phyloP scores from a whole-genome alignment of 2,329 filamentous ascomycete genomes.

The Zymoseptoria pseudotritici region DNA sequence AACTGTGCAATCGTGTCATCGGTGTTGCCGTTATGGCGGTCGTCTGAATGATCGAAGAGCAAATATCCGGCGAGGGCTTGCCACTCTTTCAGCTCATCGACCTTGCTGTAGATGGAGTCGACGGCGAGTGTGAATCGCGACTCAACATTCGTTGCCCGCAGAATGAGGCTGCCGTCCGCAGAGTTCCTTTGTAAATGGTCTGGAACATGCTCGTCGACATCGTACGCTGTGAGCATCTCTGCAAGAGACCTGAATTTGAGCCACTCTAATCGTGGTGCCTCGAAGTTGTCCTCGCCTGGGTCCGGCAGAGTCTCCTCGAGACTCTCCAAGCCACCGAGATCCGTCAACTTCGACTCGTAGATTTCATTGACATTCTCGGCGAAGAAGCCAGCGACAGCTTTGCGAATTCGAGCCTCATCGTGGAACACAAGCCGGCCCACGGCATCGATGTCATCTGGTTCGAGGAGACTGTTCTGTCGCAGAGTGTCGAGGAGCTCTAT shows the following conservation, averaged over 20 bases:
- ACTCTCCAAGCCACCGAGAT: conserved; percentile 70
- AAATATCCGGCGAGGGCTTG: conserved; percentile 83
- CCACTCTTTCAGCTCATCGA: conserved; percentile 78
- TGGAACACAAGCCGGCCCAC: conserved; percentile 88
- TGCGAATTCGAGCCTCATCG: conserved; percentile 72
- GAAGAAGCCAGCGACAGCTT: conserved; percentile 85
- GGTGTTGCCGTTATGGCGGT: conserved; percentile 46
- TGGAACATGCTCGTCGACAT: conserved; percentile 47
- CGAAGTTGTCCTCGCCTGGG: conserved; percentile 57
- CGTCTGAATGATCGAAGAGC: conserved; percentile 74
- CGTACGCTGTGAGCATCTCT: conserved; percentile 75
- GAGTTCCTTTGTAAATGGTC: conserved; percentile 39
- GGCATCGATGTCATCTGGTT: conserved; percentile 83
- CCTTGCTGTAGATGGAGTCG: conserved; percentile 74
- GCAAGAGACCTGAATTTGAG: conserved; percentile 85
- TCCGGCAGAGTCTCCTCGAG: conserved; percentile 70
- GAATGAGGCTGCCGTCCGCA: conserved; percentile 33
- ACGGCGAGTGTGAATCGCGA: conserved; percentile 81
- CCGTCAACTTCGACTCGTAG: conserved; percentile 71
- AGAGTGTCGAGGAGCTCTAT: conserved; percentile 77
- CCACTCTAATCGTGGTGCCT: conserved; percentile 67
- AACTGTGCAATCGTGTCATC: conserved; percentile 57
- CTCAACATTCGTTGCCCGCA: conserved; percentile 61
- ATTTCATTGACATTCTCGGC: conserved; percentile 77
- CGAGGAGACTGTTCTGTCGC: conserved; percentile 75